A percentile compares a stretch with the other conserved stretches of the same genome.
These are phyloP conservation scores for Claviceps fusiformis DNA, from an alignment of 2,329 filamentous ascomycete species.

Conservation along the genomic window DNA sequence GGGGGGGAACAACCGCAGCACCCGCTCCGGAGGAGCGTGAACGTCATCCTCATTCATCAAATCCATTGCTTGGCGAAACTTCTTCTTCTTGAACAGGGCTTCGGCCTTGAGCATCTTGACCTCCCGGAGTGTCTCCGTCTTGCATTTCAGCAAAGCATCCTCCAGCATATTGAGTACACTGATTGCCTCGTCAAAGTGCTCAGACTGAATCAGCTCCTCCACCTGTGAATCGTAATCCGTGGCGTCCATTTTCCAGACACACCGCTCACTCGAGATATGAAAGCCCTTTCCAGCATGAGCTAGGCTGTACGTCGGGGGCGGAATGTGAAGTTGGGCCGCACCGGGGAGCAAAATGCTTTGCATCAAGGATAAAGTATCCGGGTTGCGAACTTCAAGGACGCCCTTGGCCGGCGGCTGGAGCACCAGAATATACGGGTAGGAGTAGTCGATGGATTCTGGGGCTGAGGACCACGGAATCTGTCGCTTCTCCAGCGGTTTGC, in stretches of 20 bases:
- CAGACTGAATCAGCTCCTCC: conserved; percentile 60
- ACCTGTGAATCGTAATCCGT: conserved; percentile 86
- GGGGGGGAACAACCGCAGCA: conserved; percentile 72
- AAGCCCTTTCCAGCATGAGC: conserved; percentile 95
- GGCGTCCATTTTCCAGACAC: conserved; percentile 91
- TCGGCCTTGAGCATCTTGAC: conserved; percentile 90
- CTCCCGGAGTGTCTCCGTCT: conserved; percentile 65
- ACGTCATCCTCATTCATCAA: conserved; percentile 76
- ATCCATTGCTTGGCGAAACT: conserved; percentile 76
- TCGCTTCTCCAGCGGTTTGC: conserved; percentile 66
- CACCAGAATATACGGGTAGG: conserved; percentile 87
- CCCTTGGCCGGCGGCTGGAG: conserved; percentile 75
- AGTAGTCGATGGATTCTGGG: conserved; percentile 87
- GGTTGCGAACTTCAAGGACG: conserved; percentile 79
- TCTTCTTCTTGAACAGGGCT: conserved; percentile 64
- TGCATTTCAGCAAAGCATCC: conserved; percentile 76
- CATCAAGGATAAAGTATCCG: conserved; percentile 76
- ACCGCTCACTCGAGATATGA: conserved; percentile 78
- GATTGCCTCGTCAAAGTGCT: conserved; percentile 78
- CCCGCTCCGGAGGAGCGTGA: conserved; percentile 75
- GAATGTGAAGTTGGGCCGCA: conserved; percentile 77
- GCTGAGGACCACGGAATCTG: conserved; percentile 88
- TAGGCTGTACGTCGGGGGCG: conserved; percentile 84
- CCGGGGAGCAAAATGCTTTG: conserved; percentile 74
- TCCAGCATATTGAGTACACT: conserved; percentile 83